These are phyloP conservation scores for Cryomyces antarcticus DNA, from an alignment of 495 filamentous ascomycete species.

Conservation along the genomic window DNA sequence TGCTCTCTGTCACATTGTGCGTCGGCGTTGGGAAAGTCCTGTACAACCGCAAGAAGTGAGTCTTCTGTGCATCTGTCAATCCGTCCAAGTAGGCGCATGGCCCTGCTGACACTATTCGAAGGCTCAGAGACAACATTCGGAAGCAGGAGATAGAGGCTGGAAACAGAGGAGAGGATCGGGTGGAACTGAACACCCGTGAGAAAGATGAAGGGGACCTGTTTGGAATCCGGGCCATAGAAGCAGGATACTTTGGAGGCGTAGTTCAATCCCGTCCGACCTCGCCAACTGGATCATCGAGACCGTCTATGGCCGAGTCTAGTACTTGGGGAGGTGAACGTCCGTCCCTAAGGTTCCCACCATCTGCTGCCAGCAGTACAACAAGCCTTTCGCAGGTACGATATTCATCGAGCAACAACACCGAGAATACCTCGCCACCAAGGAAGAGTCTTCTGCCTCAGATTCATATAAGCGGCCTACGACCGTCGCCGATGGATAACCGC, in stretches of 20 bases:
- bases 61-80: no score
- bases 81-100: slow-evolving; percentile 11
- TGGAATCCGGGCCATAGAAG: slow-evolving; percentile 24
- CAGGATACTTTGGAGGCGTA: slow-evolving; percentile 24
- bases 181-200: slow-evolving; percentile 18
- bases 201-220: slow-evolving; percentile 27
- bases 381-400: slow-evolving; percentile 6
- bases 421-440: background rate
- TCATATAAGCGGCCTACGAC: slow-evolving; percentile 3
- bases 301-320: slow-evolving; percentile 2
- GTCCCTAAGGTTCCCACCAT: slow-evolving; percentile 5
- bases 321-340: background rate
- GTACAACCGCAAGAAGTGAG: slow-evolving; percentile 5
- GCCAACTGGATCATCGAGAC: no score
- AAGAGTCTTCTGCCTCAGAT: background rate
- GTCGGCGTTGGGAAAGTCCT: slow-evolving; percentile 6
- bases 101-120: slow-evolving; percentile 10
- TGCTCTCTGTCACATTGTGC: slow-evolving; percentile 6
- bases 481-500: slow-evolving; percentile 10
- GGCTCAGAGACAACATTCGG: slow-evolving; percentile 4
- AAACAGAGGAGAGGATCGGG: slow-evolving; percentile 8
- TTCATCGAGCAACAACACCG: background rate
- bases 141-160: slow-evolving; percentile 4
- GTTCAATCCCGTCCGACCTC: slow-evolving; percentile 25
- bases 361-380: slow-evolving; percentile 7